These are phyloP conservation scores for Mycena belliarum DNA, from an alignment of 768 basidiomycete species.

Conservation along the genomic window DNA sequence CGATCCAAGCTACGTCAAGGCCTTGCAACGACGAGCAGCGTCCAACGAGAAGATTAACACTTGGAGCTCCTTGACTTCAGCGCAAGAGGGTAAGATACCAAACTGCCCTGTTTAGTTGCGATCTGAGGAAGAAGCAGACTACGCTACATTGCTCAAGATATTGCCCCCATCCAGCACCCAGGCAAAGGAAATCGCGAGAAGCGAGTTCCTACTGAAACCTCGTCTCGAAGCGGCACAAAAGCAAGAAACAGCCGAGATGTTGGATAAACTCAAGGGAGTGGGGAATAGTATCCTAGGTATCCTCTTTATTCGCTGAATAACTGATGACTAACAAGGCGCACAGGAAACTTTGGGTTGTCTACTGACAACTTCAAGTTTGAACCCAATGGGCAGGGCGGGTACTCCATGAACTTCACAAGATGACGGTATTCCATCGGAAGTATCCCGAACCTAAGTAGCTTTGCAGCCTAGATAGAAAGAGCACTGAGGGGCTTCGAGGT, in stretches of 20 bases:
- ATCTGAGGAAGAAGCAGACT: slow-evolving; percentile 54
- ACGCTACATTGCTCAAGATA: slow-evolving; percentile 66
- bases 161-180: slow-evolving; percentile 59
- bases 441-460: background rate
- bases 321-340: background rate
- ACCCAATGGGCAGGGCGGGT: slow-evolving; percentile 93
- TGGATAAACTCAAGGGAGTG: slow-evolving; percentile 88
- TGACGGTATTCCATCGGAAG: slow-evolving; percentile 25
- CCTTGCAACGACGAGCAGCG: slow-evolving; percentile 82
- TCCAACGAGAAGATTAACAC: slow-evolving; percentile 80
- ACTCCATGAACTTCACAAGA: slow-evolving; percentile 83
- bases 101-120: background rate
- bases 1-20: slow-evolving; percentile 85
- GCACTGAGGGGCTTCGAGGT: too few species aligned
- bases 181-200: slow-evolving; percentile 44
- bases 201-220: slow-evolving; percentile 59
- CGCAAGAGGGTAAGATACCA: slow-evolving; percentile 71
- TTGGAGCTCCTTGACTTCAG: slow-evolving; percentile 81
- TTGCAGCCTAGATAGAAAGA: background rate
- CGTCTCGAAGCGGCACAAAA: slow-evolving; percentile 78
- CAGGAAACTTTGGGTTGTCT: slow-evolving; percentile 91
- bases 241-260: slow-evolving; percentile 87
- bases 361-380: slow-evolving; percentile 98
- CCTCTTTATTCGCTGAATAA: background rate
- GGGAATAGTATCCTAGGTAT: slow-evolving; percentile 88